Evolutionary conservation across 345 rosid species (phyloP), one percentile per base, ranked within the genome.

Genomic region (Bruguiera gymnorhiza): DNA sequence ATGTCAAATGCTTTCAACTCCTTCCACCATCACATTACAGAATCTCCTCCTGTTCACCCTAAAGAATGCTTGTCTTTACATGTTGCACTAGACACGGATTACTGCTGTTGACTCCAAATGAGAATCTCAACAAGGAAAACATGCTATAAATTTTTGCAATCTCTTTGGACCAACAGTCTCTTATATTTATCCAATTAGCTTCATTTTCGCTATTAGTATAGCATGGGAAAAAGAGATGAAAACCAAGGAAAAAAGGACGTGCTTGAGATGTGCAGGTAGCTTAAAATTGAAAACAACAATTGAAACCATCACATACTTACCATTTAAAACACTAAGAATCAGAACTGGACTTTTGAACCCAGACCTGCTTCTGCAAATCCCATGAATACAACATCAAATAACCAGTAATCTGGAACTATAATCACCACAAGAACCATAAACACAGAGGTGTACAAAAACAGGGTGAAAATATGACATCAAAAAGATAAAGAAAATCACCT

Each of bases 281-380:
- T 10, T 5, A 39, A 10, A 27, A 15, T 6, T 26, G 10, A 3
- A 51, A 30, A 30, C 6, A 19, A 13, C 1, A 6, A 34, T 16
- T 21, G 8, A 54, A 21, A 21, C 27, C 3, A 54, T 7, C 13
- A 37, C 13, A 37, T 2, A 4, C 63, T 39, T 46, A 64, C 81
- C 73, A 46, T 27, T 50, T 34, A 13, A 60, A 54, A 55, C 46
- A 24, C 84, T 84, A 90, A 62, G 89, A 80, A 64, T 86, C 93
- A 4, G 87, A 80, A 65, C 88, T 70, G 61, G 95, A 73, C 70
- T 88, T 91, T 73, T 88, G 97, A 72, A 91, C 83, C 97, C 97
- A 91, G 69, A 82, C 88, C 67, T 88, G 94, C 83, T 88, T 91
- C 97, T 91, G 90, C 73, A 66, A 67, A 55, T 73, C 56, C 71